Evolutionary conservation across 116 monocot genomes (phyloP).

Genomic region (Trichopus zeylanicus): DNA sequence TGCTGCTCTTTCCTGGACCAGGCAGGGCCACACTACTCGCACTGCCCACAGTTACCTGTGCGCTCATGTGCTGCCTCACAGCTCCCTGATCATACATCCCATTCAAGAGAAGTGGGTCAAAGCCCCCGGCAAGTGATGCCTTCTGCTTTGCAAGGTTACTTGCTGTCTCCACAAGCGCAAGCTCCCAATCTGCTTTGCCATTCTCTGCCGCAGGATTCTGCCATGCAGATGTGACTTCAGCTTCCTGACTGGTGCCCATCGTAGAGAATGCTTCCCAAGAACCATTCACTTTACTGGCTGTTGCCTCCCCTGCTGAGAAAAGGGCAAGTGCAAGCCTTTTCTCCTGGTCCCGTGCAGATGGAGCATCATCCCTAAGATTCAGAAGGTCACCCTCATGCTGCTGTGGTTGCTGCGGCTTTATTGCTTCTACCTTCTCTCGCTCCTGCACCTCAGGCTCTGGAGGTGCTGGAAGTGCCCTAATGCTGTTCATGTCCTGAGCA

Average conservation of each 20-base stretch:
- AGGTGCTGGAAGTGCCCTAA: slow-evolving; percentile 82
- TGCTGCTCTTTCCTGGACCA: slow-evolving; percentile 18
- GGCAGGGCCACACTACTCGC: slow-evolving; percentile 77
- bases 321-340: slow-evolving; percentile 70
- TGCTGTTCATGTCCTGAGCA: slow-evolving; percentile 40
- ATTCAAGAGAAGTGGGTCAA: slow-evolving; percentile 60
- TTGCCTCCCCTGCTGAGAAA: slow-evolving; percentile 35
- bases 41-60: slow-evolving; percentile 50
- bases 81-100: slow-evolving; percentile 87
- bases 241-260: slow-evolving; percentile 3
- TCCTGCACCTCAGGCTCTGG: slow-evolving; percentile 34
- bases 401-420: slow-evolving; percentile 13
- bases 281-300: slow-evolving; percentile 16
- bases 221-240: slow-evolving; percentile 65
- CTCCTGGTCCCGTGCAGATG: slow-evolving; percentile 55
- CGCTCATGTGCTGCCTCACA: slow-evolving; percentile 53
- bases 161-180: slow-evolving; percentile 69
- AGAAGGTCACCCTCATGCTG: slow-evolving; percentile 38
- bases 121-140: slow-evolving; percentile 49
- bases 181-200: slow-evolving; percentile 87
- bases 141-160: slow-evolving; percentile 78
- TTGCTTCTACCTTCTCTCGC: slow-evolving; percentile 15
- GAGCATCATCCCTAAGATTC: slow-evolving; percentile 58
- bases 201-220: slow-evolving; percentile 58
- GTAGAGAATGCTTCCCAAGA: too few relatives aligned